phyloP scores from a whole-genome alignment of 176 grass and related monocot species.

The Avena eriantha region DNA sequence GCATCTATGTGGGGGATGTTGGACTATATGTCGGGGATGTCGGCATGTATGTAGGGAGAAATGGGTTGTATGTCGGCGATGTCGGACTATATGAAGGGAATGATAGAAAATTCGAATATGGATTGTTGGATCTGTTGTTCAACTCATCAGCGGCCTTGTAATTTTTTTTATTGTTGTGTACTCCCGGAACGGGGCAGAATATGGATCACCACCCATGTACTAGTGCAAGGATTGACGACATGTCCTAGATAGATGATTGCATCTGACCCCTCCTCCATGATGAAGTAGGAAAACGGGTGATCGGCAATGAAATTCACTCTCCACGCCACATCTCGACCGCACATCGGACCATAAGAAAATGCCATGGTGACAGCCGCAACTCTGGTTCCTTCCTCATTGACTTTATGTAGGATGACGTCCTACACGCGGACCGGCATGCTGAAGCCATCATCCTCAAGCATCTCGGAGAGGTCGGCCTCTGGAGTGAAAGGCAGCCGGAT shows the following conservation, averaged over 20 bases:
- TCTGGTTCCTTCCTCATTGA: constrained; percentile 20
- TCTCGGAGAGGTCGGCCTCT: constrained; percentile 2
- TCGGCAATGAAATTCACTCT: background rate
- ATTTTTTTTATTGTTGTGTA: background rate
- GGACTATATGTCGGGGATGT: background rate
- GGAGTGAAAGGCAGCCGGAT: background rate
- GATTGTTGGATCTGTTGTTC: background rate
- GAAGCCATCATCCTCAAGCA: background rate
- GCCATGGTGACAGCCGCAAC: background rate
- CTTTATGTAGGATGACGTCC: background rate
- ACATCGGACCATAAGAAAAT: background rate
- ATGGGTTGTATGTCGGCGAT: background rate
- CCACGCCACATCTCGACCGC: background rate
- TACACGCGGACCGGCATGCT: background rate
- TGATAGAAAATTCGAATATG: too few relatives aligned
- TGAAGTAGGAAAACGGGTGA: constrained; percentile 25
- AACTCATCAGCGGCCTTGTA: background rate
- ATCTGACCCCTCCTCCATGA: background rate
- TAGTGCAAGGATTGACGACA: background rate
- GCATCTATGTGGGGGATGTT: background rate
- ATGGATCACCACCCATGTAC: background rate
- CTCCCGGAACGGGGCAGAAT: background rate
- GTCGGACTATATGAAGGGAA: background rate
- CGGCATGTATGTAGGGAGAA: background rate
- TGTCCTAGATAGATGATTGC: background rate